These are phyloP conservation scores for Termitomyces sp. DNA, from an alignment of 768 basidiomycete species.

Conservation along the genomic window DNA sequence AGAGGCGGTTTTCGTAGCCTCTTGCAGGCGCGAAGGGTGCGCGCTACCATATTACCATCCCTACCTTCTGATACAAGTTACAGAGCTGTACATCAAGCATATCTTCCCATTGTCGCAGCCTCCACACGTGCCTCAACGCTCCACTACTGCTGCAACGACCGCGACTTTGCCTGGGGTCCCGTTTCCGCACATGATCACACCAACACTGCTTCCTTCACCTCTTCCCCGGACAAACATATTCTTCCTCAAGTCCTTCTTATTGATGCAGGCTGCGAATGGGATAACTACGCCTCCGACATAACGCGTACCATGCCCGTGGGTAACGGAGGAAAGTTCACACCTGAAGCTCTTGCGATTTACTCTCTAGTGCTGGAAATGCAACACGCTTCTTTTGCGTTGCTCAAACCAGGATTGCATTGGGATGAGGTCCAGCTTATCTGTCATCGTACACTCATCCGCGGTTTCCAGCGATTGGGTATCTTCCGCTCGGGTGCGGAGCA, in stretches of 20 bases:
- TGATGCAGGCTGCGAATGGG: slow-evolving; percentile 93
- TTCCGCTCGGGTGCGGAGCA: slow-evolving; percentile 60
- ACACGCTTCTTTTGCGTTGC: slow-evolving; percentile 64
- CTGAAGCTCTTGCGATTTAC: slow-evolving; percentile 80
- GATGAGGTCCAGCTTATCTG: slow-evolving; percentile 82
- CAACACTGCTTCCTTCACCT: slow-evolving; percentile 45
- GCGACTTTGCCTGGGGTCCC: slow-evolving; percentile 83
- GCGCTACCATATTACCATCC: slow-evolving; percentile 14
- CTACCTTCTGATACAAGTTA: neutral
- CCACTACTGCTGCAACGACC: slow-evolving; percentile 94
- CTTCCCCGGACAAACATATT: slow-evolving; percentile 32
- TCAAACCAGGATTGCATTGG: slow-evolving; percentile 85
- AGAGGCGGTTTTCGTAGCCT: slow-evolving; percentile 90
- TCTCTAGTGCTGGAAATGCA: slow-evolving; percentile 91
- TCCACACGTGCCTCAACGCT: slow-evolving; percentile 84
- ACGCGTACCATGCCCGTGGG: slow-evolving; percentile 91
- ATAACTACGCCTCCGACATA: slow-evolving; percentile 46
- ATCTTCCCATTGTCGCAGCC: slow-evolving; percentile 89
- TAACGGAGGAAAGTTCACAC: slow-evolving; percentile 86
- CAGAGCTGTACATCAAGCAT: slow-evolving; percentile 84
- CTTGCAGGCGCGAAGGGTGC: slow-evolving; percentile 85
- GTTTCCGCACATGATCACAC: slow-evolving; percentile 49
- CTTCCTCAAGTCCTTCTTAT: slow-evolving; percentile 79
- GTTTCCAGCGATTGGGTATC: slow-evolving; percentile 82
- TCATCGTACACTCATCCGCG: slow-evolving; percentile 77